Evolutionary conservation across 2,329 filamentous ascomycete genomes (phyloP), one percentile per base, ranked within the genome.

Genomic region (Alternaria sp.): DNA sequence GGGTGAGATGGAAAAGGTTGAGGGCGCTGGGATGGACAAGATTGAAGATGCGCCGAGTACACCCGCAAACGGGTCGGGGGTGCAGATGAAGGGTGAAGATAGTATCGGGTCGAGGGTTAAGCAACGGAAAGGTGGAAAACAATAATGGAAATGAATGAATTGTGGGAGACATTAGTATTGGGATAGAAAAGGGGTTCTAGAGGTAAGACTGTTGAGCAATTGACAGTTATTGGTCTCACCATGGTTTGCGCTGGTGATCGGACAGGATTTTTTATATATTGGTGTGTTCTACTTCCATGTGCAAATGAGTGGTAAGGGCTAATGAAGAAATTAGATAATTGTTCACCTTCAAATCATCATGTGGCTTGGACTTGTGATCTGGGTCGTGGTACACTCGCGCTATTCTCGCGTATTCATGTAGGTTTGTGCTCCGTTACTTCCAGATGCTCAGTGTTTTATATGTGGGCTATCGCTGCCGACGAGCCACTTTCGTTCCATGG

Each of bases 1-100:
- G 1, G 56, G 5, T 2, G 54, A 62, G 49, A 62, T 63, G 46
- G 10, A 87, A 24, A 82, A 82, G 56, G 70, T 61, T 58, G 73
- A 67, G 66, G 74, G 69, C 17, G 23, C 40, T 57, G 24, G 54
- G 28, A 37, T 59, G 42, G 56, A 61, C 4, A 56, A 56, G 49
- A 17, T 58, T 7, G 53, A 72, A 3, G 72, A 75, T 52, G 64
- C 65, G 11, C 65, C 71, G 2, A 41, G 31, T 8, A 70, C 67
- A 3, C 65, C 63, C 2, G 60, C 59, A n/a, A 61, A 31, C n/a
- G 45, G 45, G 8, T 7, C 39, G 11, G 54, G 4, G 41, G 21
- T 14, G 62, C 41, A 21, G 49, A 53, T 21, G 63, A 66, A 5
- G 40, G 44, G 44, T 10, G 31, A 54, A 23, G 67, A 61, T 3